Evolutionary conservation across 805 yeast genomes (phyloP), one percentile per base, ranked within the genome.

Genomic region (Clavispora vitiphila): DNA sequence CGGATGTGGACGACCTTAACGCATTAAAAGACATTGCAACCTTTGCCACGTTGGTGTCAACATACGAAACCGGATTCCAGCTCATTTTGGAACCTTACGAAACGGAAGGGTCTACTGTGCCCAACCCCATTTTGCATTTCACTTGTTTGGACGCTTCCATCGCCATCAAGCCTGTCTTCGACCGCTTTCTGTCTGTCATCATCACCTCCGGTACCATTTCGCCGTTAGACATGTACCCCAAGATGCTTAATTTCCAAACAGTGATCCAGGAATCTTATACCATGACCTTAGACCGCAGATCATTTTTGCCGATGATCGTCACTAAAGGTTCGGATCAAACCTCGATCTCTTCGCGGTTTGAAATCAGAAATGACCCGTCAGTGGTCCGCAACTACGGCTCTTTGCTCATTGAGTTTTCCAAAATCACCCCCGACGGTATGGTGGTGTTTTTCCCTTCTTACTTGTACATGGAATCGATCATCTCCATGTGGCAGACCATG

Each of bases 281-380:
- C 1, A 93, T 93, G 97, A 87, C 99, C 0, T 75, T 93, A 50
- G 89, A 96, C 3, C 78, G 96, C 54, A 71, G 96, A 48, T 86
- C 98, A 0, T 93, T 93, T 61, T 72, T 93, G 54, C 99, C 99
- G 9, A 78, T 93, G 83, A 83, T 93, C 51, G 95, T 93, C 9
- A 91, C 99, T 0, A 91, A 95, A 60, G 99, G 99, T 0, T 86
- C 97, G 0, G 99, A 93, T 63, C 99, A 93, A 63, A 98, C 93
- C 14, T 91, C 97, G 0, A 91, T 93, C 12, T 86, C 96, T 2
- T 91, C 99, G 0, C 77, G 97, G 56, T 93, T 93, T 62, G 97
- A 93, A 65, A 93, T 93, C 47, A 75, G 99, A 62, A 93, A 93
- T 58, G 99, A 93, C 62, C 99, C 99, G 4, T 86, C 96, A 55